Evolutionary conservation across 805 yeast genomes (phyloP), one percentile per base, ranked within the genome.

Genomic region (Pichia nanzhaoensis): DNA sequence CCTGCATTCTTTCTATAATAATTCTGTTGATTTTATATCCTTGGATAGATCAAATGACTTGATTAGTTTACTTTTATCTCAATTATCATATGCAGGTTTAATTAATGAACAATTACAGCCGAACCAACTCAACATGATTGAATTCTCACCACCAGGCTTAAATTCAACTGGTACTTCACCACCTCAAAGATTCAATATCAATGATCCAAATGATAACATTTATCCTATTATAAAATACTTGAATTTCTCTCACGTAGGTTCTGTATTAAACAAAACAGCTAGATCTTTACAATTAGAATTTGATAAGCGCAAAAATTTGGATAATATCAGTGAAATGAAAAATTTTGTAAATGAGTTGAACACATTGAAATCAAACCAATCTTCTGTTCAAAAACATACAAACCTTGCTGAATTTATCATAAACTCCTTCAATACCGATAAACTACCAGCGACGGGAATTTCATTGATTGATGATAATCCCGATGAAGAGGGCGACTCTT

Each of bases 231-330:
- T 90, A 14, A 76, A 79, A 50, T 77, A 78, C 56, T 64, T 80
- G 45, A 89, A 89, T 51, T 90, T 93, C 61, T 84, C 90, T 2
- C 73, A 80, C 21, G 82, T 90, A 31, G 97, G 97, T 1, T 73
- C 77, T 6, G 70, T 72, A 21, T 69, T 93, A 37, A 90, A 88
- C 59, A 60, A 68, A 21, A 68, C 79, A 46, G 97, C 97, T 0
- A 80, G 77, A 51, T 65, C 71, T 38, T 66, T 93, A 37, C 95
- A 88, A 59, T 65, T 68, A 4, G 81, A 81, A 55, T 86, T 79
- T 58, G 87, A 82, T 43, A 68, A 67, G 42, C 67, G 77, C 42
- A 83, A 78, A 51, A 66, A 67, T 19, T 77, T 82, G 1, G 71
- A 75, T 40, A 74, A 80, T 18, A 74, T 80, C 2, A 68, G 77